Percentiles rank a stretch among this genome's conserved stretches.
Conservation (phyloP, 331 rosid genomes). For the Dryas integrifolia region DNA sequence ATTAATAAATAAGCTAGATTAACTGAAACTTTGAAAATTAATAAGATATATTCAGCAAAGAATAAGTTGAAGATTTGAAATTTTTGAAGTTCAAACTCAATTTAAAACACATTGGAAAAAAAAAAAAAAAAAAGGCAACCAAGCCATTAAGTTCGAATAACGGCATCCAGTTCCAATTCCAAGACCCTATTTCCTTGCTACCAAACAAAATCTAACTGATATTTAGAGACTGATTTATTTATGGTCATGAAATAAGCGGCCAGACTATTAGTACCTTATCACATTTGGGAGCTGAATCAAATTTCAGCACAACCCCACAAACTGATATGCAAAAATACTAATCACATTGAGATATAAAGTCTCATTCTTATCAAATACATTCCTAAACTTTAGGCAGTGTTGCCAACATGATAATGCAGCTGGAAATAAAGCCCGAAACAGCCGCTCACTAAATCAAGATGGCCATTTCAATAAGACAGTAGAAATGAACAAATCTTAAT, state of each 20-base stretch:
- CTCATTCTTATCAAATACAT: neutral
- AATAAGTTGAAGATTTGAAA: neutral
- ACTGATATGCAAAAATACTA: neutral
- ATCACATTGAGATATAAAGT: neutral
- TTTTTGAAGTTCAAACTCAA: constrained; percentile 1
- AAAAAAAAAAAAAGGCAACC: neutral
- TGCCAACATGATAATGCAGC: neutral
- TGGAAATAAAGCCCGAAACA: constrained; percentile 11
- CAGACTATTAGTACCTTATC: neutral
- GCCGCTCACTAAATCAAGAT: constrained; percentile 23
- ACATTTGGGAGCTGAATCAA: constrained; percentile 1
- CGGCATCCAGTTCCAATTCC: constrained; percentile 1
- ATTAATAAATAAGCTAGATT: neutral
- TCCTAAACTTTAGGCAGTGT: neutral
- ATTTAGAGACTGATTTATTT: neutral
- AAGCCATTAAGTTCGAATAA: neutral
- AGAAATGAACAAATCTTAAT: constrained; percentile 19
- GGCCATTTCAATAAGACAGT: neutral
- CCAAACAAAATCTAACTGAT: neutral
- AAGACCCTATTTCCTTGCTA: neutral
- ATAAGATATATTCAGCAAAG: neutral
- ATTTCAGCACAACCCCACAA: neutral
- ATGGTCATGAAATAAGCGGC: neutral
- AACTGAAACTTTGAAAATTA: neutral
- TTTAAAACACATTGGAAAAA: neutral